A percentile compares a stretch with the other conserved stretches of the same genome.
Conservation (phyloP, 495 filamentous ascomycete species). For the Penicillium crystallinum region DNA sequence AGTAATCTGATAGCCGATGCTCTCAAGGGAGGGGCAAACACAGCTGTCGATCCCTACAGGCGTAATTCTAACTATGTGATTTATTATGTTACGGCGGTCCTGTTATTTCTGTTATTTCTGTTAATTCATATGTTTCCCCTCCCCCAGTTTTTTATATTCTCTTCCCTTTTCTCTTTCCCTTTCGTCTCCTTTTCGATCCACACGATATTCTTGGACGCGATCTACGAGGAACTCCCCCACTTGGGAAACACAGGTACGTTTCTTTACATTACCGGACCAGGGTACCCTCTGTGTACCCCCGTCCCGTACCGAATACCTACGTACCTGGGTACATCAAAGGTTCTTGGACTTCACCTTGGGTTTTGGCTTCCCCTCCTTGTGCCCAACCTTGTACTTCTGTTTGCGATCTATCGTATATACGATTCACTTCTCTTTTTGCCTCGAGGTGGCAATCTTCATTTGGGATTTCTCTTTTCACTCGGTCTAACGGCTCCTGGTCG, state of each 20-base stretch:
- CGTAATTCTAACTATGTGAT: slow-evolving; percentile 12
- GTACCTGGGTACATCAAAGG: not conserved
- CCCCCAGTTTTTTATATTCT: slow-evolving; percentile 8
- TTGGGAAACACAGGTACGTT: slow-evolving; percentile 5
- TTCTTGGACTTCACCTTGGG: not conserved
- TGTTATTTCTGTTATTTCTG: no score
- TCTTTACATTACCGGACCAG: not conserved
- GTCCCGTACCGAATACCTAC: not conserved
- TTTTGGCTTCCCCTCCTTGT: slow-evolving; percentile 7
- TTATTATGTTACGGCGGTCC: not conserved
- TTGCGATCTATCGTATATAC: slow-evolving; percentile 15
- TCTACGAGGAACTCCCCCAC: not conserved
- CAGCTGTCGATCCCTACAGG: slow-evolving; percentile 20
- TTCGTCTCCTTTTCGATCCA: not conserved
- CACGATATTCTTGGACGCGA: no score
- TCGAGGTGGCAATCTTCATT: not conserved
- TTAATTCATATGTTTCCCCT: slow-evolving; percentile 2
- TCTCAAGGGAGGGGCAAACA: slow-evolving; percentile 26
- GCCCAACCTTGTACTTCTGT: slow-evolving; percentile 13
- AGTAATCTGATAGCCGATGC: not conserved
- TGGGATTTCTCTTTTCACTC: slow-evolving; percentile 3
- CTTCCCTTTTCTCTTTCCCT: slow-evolving; percentile 5
- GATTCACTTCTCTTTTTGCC: not conserved
- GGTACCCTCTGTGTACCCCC: not conserved
- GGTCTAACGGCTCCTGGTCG: slow-evolving; percentile 7